phyloP scores from a whole-genome alignment of 441 rosid genomes.

The Erodium chrysanthum region DNA sequence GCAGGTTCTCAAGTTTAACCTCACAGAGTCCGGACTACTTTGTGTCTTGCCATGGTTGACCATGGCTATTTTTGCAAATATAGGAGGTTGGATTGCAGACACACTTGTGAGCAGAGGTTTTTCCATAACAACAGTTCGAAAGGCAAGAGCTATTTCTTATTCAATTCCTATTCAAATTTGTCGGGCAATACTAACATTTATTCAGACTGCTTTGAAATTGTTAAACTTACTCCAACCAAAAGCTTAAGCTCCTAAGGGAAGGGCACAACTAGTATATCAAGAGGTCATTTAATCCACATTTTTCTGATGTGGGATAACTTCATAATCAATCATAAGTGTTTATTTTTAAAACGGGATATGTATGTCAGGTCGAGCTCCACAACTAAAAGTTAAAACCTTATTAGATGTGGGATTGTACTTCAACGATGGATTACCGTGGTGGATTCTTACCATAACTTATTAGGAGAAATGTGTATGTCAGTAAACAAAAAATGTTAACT shows the following conservation, averaged over 20 bases:
- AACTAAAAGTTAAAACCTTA: too few relatives aligned
- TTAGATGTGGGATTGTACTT: too few relatives aligned
- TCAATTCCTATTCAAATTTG: not conserved
- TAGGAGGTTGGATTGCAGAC: conserved; percentile 99
- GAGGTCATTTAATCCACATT: not conserved
- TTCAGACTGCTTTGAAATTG: not conserved
- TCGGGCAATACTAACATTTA: too few relatives aligned
- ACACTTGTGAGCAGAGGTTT: conserved; percentile 85
- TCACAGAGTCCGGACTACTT: conserved; percentile 91
- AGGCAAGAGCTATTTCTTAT: conserved; percentile 45
- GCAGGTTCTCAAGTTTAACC: conserved; percentile 94
- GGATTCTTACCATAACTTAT: too few relatives aligned
- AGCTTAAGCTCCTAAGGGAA: too few relatives aligned
- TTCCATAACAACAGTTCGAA: conserved; percentile 83
- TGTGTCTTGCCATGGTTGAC: conserved; percentile 98
- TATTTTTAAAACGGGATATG: too few relatives aligned
- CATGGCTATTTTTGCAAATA: conserved; percentile 82
- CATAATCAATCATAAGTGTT: too few relatives aligned
- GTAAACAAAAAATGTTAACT: too few relatives aligned
- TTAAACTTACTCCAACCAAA: not conserved
- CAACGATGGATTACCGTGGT: too few relatives aligned
- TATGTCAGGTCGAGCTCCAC: too few relatives aligned
- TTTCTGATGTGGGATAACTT: not conserved
- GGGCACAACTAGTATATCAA: not conserved
- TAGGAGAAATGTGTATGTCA: too few relatives aligned